These are phyloP conservation scores for Periconia sp. DNA, from an alignment of 2,329 filamentous ascomycete species.

Conservation along the genomic window DNA sequence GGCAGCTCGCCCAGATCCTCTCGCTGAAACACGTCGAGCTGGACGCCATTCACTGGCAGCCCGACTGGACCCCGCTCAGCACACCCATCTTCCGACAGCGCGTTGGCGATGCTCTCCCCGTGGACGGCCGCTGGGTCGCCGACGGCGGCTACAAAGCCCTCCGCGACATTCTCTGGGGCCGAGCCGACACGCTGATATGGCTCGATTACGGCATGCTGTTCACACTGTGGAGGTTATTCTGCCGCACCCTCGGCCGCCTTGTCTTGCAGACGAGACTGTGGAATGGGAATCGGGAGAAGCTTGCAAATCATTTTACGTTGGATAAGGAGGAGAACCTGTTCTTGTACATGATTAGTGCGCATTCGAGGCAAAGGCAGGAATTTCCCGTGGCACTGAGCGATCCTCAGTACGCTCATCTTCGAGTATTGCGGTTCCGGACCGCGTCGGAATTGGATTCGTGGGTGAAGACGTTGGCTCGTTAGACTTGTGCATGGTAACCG, in stretches of 20 bases:
- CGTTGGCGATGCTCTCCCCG: neutral
- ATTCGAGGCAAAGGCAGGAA: neutral
- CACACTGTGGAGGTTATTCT: neutral
- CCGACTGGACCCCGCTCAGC: neutral
- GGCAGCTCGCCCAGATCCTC: neutral
- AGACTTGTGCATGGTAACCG: no score
- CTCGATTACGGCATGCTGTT: neutral
- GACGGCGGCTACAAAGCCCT: neutral
- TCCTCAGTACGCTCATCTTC: neutral
- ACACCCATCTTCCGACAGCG: neutral
- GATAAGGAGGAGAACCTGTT: neutral
- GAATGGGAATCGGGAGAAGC: neutral
- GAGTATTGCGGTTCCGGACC: neutral
- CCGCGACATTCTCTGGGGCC: neutral
- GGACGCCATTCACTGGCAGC: neutral
- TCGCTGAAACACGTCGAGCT: neutral
- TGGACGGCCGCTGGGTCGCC: neutral
- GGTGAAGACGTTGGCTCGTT: no score
- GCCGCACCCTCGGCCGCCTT: neutral
- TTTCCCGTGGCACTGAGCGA: neutral
- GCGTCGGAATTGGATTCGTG: neutral
- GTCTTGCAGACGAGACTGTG: neutral
- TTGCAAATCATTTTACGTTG: neutral
- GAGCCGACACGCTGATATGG: neutral
- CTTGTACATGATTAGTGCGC: neutral